These are phyloP conservation scores for Fusarium sp. DNA, from an alignment of 2,329 filamentous ascomycete genomes.

Conservation along the genomic window DNA sequence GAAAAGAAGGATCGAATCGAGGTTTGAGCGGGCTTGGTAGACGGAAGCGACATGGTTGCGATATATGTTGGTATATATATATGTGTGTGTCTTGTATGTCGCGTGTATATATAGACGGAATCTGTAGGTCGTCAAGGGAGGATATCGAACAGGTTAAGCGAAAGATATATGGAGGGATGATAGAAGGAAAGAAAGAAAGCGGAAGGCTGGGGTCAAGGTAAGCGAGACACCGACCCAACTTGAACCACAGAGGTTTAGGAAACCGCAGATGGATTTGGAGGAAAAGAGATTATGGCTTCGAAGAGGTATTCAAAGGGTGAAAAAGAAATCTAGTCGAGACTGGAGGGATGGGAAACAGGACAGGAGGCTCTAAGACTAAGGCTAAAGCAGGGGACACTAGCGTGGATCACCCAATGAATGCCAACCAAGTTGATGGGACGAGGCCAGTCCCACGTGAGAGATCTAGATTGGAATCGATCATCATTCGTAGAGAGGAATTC, in stretches of 20 bases:
- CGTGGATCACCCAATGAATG: slow-evolving; percentile 22
- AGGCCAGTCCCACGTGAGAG: slow-evolving; percentile 30
- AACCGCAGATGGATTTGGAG: not conserved
- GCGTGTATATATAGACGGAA: not conserved
- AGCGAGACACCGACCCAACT: slow-evolving; percentile 9
- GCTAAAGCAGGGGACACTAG: slow-evolving; percentile 20
- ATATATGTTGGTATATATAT: not conserved
- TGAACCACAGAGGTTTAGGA: slow-evolving; percentile 9
- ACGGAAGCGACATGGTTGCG: slow-evolving; percentile 56
- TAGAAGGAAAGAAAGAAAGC: slow-evolving; percentile 8
- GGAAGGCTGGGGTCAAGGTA: slow-evolving; percentile 3
- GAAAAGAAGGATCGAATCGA: slow-evolving; percentile 75
- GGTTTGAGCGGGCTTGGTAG: slow-evolving; percentile 58
- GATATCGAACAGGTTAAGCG: not conserved
- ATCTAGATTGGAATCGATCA: slow-evolving; percentile 28
- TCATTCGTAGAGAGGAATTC: slow-evolving; percentile 21
- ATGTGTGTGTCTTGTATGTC: not conserved
- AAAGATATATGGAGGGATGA: not conserved
- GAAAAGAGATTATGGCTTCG: slow-evolving; percentile 27
- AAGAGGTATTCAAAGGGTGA: slow-evolving; percentile 20
- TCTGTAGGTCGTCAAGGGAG: not conserved
- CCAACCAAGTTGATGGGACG: slow-evolving; percentile 14
- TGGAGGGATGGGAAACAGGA: slow-evolving; percentile 3
- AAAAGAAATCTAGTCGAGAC: slow-evolving; percentile 7
- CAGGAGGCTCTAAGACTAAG: slow-evolving; percentile 27